These are phyloP conservation scores for Phragmites australis DNA, from an alignment of 176 grass and related monocot species.

Conservation along the genomic window DNA sequence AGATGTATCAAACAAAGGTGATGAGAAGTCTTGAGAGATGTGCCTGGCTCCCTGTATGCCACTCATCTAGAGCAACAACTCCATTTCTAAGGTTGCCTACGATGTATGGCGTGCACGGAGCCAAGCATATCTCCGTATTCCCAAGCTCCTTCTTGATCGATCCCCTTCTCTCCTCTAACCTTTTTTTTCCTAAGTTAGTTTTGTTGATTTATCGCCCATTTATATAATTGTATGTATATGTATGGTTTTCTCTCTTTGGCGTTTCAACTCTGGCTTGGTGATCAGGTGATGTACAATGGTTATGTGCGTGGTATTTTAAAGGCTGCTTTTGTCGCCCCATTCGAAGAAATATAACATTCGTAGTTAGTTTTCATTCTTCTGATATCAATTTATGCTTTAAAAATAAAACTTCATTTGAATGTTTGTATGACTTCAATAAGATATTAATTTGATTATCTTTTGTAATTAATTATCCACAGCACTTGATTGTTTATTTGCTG, in stretches of 20 bases:
- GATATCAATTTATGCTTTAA: not conserved
- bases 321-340: not conserved
- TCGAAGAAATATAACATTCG: not conserved
- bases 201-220: not conserved
- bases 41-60: conserved; percentile 82
- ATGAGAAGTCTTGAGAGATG: conserved; percentile 30
- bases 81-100: conserved; percentile 35
- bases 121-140: conserved; percentile 50
- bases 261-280: not conserved
- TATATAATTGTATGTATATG: not conserved
- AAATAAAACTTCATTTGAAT: not conserved
- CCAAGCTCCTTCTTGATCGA: not conserved
- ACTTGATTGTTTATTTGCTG: not conserved
- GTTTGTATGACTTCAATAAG: not conserved
- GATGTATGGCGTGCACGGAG: conserved; percentile 65
- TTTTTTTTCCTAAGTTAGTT: not conserved
- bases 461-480: not conserved
- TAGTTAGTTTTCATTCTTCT: not conserved
- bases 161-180: not conserved
- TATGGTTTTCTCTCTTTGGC: not conserved
- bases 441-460: not conserved
- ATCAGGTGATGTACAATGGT: not conserved
- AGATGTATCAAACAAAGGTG: conserved; percentile 37
- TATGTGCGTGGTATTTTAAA: not conserved
- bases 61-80: conserved; percentile 55